Conservation (phyloP, 2,329 filamentous ascomycete species). For the Hirsutella rhossiliensis region DNA sequence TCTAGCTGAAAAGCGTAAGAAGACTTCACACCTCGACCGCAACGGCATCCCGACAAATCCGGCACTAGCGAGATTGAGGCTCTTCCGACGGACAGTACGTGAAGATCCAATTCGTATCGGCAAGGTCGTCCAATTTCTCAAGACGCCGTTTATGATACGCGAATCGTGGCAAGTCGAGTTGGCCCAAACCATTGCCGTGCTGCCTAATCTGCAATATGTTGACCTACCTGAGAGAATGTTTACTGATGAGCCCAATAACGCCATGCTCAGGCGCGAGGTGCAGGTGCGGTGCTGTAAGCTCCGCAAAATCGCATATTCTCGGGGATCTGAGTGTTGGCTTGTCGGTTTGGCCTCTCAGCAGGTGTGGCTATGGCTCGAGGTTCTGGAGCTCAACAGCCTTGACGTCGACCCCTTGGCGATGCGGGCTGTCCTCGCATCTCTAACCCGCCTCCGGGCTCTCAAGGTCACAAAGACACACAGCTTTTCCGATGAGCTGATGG, state of each 20-base stretch:
- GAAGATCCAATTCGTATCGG: slow-evolving; percentile 61
- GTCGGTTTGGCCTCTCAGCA: slow-evolving; percentile 53
- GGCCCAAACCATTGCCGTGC: slow-evolving; percentile 72
- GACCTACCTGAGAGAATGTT: slow-evolving; percentile 85
- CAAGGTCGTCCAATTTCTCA: slow-evolving; percentile 62
- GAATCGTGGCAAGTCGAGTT: slow-evolving; percentile 77
- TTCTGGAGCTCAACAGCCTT: slow-evolving; percentile 57
- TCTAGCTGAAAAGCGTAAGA: slow-evolving; percentile 68
- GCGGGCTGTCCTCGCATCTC: slow-evolving; percentile 55
- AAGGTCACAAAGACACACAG: slow-evolving; percentile 59
- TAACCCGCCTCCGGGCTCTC: slow-evolving; percentile 59
- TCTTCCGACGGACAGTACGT: slow-evolving; percentile 72
- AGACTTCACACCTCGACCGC: slow-evolving; percentile 58
- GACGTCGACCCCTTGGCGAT: slow-evolving; percentile 59
- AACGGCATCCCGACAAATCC: slow-evolving; percentile 75
- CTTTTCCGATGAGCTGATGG: slow-evolving; percentile 66
- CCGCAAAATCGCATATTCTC: slow-evolving; percentile 77
- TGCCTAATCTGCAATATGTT: slow-evolving; percentile 77
- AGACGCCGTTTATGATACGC: slow-evolving; percentile 89
- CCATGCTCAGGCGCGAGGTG: slow-evolving; percentile 69
- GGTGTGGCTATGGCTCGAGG: slow-evolving; percentile 59
- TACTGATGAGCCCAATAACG: slow-evolving; percentile 63
- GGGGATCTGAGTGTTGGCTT: slow-evolving; percentile 67
- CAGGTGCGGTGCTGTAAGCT: slow-evolving; percentile 74
- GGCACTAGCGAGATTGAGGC: slow-evolving; percentile 59